Evolutionary conservation across 208 protist genomes (phyloP).

Genomic region (Wallacemonas sp.): DNA sequence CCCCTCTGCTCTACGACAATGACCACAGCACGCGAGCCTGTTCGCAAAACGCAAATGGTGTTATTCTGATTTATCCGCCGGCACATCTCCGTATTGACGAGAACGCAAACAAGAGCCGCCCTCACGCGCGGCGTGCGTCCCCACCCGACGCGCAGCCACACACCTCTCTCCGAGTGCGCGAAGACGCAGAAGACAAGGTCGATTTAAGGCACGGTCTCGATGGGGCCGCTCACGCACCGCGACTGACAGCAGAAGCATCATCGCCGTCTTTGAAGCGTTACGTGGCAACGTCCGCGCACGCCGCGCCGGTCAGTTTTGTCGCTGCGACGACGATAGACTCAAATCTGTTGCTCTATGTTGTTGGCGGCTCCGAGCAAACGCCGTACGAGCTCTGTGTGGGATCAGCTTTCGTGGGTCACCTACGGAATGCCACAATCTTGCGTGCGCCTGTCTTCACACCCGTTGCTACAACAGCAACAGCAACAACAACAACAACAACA

Average conservation of each 20-base stretch:
- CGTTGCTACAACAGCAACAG: background rate
- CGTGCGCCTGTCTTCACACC: background rate
- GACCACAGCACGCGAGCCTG: no score
- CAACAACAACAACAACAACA: slow-evolving; percentile 15
- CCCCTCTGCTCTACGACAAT: no score
- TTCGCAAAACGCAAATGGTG: no score
- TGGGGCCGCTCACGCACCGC: background rate
- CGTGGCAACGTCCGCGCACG: background rate
- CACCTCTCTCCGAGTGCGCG: no score
- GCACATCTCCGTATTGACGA: no score
- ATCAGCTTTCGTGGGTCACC: background rate
- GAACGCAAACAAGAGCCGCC: no score
- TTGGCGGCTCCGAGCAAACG: background rate
- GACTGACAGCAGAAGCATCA: background rate
- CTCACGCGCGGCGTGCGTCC: no score
- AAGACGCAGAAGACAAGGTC: no score
- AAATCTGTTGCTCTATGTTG: background rate
- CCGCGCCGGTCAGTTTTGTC: background rate
- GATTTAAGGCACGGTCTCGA: background rate
- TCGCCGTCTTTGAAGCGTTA: background rate
- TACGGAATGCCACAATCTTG: background rate
- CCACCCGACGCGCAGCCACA: no score
- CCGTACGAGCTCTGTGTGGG: background rate
- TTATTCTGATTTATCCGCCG: no score
- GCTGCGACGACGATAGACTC: background rate